Evolutionary conservation across 805 yeast species (phyloP).

Genomic region (Schizosaccharomyces osmophilus): DNA sequence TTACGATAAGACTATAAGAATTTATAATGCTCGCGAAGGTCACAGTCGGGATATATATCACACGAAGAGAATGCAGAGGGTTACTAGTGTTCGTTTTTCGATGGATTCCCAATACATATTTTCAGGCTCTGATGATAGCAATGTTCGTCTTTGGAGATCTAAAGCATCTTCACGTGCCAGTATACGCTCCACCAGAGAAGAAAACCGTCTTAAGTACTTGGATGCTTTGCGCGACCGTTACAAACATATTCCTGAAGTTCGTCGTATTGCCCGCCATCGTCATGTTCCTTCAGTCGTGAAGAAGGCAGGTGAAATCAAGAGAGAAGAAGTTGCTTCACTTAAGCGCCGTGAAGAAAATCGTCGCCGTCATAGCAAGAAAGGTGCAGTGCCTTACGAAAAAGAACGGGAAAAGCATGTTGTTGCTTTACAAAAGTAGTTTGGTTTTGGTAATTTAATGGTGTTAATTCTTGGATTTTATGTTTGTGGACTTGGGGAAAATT

Average conservation of each 20-base stretch:
- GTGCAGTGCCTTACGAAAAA: constrained; percentile 19
- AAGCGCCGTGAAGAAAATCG: constrained; percentile 66
- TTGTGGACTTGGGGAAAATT: neutral
- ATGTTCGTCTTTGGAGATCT: constrained; percentile 80
- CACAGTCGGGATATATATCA: constrained; percentile 90
- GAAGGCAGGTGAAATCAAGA: constrained; percentile 71
- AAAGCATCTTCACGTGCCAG: constrained; percentile 64
- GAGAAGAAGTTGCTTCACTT: constrained; percentile 42
- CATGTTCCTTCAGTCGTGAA: constrained; percentile 72
- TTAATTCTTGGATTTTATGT: neutral
- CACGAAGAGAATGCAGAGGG: constrained; percentile 92
- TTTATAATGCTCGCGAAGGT: constrained; percentile 52
- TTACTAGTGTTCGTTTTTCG: constrained; percentile 58
- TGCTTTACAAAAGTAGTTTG: constrained; percentile 21
- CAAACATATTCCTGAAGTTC: constrained; percentile 89
- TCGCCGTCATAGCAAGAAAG: constrained; percentile 44
- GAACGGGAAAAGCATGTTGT: constrained; percentile 77
- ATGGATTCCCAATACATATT: constrained; percentile 74
- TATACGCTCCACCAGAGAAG: constrained; percentile 55
- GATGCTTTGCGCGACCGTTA: constrained; percentile 75
- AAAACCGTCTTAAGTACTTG: constrained; percentile 70
- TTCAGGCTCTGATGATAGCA: constrained; percentile 90
- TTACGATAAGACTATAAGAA: constrained; percentile 76
- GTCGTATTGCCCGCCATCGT: constrained; percentile 72
- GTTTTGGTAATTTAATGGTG: neutral